Percentiles rank a stretch among this genome's conserved stretches.
Evolutionary conservation across 1,284 basidiomycete species (phyloP).

Genomic region (Spongiforma sp.): DNA sequence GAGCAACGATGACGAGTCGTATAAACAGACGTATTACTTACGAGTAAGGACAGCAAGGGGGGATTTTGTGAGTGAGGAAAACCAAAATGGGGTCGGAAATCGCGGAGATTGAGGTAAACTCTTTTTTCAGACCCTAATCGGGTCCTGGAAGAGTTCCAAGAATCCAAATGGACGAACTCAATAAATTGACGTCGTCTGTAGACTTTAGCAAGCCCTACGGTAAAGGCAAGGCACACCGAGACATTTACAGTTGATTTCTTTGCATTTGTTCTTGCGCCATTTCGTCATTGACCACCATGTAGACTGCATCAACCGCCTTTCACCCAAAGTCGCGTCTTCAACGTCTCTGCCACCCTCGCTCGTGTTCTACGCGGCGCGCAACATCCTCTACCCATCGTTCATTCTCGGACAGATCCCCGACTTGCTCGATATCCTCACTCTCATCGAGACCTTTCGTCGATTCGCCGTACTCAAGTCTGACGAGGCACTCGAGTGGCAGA

Average conservation of each 20-base stretch:
- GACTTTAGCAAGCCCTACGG: neutral
- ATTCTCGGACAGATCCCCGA: slow-evolving; percentile 42
- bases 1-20: too few relatives aligned
- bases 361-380: slow-evolving; percentile 44
- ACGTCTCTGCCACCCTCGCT: slow-evolving; percentile 34
- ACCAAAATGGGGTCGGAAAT: too few relatives aligned
- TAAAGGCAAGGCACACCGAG: neutral
- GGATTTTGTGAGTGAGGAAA: too few relatives aligned
- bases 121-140: too few relatives aligned
- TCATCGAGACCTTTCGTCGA: slow-evolving; percentile 46
- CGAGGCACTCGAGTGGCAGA: slow-evolving; percentile 41
- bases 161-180: neutral
- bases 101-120: too few relatives aligned
- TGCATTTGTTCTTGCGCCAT: too few relatives aligned
- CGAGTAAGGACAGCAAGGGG: too few relatives aligned
- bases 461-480: slow-evolving; percentile 35
- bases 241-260: slow-evolving; percentile 11
- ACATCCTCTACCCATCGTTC: slow-evolving; percentile 44
- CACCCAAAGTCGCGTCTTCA: neutral
- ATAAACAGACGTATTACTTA: too few relatives aligned
- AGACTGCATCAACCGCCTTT: slow-evolving; percentile 19
- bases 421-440: slow-evolving; percentile 47
- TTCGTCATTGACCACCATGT: slow-evolving; percentile 4
- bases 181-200: neutral
- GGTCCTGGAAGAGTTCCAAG: too few relatives aligned